Base-by-base conservation (phyloP, 495 filamentous ascomycete species). In the Talaromyces stipitatus region DNA sequence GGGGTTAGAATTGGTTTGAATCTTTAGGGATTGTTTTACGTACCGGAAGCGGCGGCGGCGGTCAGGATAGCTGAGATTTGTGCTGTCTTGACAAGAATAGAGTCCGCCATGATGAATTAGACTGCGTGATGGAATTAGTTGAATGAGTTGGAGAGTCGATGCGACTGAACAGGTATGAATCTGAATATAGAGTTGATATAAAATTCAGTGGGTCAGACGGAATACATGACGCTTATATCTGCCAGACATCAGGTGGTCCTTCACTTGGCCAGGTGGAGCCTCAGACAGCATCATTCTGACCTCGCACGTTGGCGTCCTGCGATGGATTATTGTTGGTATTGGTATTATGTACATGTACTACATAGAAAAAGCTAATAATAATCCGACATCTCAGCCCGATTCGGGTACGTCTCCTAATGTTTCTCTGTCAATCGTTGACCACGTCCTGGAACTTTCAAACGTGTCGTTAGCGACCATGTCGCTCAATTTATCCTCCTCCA, bases 401-500 rank as follows among this genome's bases (percentile, higher is more conserved):
- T 41, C 36, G 6, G 18, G 26, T 10, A 20, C 50, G 16, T 52
- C 24, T 20, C n/a, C 20, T 20, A 24, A 22, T 6, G 38, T 32
- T 18, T 58, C 56, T 7, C 45, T 48, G 20, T 48, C 45, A 24
- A 73, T 57, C 7, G 64, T 65, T 10, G 71, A 72, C 72, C 73
- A 75, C 52, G 71, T 62, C 47, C 46, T 66, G 6, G 73, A 74
- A 54, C 73, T 64, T 8, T 71, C 63, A 16, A 76, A 58, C 20
- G 64, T 54, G 43, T 71, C 72, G 38, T 73, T 69, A 22, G 64
- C 59, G n/a, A 60, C 62, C n/a, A 67, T 64, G 12, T 73, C 68
- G 43, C 65, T 54, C 43, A 67, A 55, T 8, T 64, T 63, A 33
- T 63, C 69, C 16, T 64, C 64, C 3, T 65, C 63, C 5, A 32